Evolutionary conservation across 768 basidiomycete species (phyloP).

Genomic region (Hygrocybe punicea): DNA sequence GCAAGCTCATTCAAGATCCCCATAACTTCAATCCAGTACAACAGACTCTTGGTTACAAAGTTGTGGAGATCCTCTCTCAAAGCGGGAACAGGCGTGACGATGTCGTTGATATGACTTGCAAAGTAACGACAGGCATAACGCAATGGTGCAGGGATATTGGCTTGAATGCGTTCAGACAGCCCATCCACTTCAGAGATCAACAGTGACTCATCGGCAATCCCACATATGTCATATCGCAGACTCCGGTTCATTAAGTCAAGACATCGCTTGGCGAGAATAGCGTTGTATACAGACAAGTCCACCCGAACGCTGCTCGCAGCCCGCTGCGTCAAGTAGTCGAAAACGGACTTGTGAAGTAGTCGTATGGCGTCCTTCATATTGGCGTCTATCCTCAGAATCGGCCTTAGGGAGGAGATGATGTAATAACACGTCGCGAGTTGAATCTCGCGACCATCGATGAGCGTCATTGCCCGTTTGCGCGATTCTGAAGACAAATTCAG

Average conservation of each 20-base stretch:
- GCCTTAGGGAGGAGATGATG: not conserved
- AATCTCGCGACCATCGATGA: not conserved
- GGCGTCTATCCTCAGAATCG: not conserved
- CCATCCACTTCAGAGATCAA: not conserved
- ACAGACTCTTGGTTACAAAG: not conserved
- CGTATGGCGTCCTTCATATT: not conserved
- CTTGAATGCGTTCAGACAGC: not conserved
- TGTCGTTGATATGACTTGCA: not conserved
- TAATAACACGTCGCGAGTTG: not conserved
- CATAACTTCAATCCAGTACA: constrained; percentile 1
- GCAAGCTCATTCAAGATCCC: not conserved
- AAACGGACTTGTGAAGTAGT: constrained; percentile 1
- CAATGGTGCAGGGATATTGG: not conserved
- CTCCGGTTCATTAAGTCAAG: not conserved
- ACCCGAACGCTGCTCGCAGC: not conserved
- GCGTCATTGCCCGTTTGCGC: not conserved
- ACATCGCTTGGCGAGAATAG: not conserved
- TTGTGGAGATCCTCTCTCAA: not conserved
- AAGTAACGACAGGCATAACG: constrained; percentile 3
- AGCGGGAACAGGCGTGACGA: not conserved
- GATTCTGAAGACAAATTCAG: not conserved
- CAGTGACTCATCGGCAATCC: not conserved
- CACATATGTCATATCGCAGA: not conserved
- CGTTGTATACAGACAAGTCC: not conserved
- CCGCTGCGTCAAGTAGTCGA: not conserved